Base-by-base conservation (phyloP, 345 rosid species). In the Mangifera indica region DNA sequence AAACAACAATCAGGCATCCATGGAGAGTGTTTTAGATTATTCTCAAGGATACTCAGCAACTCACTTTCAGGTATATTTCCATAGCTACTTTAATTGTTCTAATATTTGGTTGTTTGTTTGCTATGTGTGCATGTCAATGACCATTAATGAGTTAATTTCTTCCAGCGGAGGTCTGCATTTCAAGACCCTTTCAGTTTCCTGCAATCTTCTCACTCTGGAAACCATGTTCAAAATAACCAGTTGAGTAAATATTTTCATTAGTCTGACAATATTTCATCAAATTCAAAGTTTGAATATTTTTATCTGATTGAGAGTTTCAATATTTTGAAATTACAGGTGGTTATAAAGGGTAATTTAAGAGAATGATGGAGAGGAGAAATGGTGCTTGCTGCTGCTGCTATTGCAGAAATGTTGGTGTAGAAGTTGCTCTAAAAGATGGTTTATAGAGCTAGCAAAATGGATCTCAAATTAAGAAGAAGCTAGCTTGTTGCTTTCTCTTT, bases 11-110 rank as follows among this genome's bases (percentile, higher is more conserved):
- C 88, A 79, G 72, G 78, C 75, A 63, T 85, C 88, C 63, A 66
- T 70, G 78, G 86, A 89, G 78, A 88, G 84, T 72, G 84, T 59
- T 72, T 58, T 85, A 70, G 87, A 89, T 70, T 85, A 84, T 69
- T 82, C 92, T 57, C 91, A 85, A 77, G 90, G 83, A 60, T 87
- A 81, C 78, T 88, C 95, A 14, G 88, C 95, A 52, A 87, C 87
- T 61, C 84, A 78, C 64, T 83, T 85, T 81, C 83, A 89, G 95
- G 97, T 91, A 68, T 6, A 37, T 8, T 37, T 37, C 29, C 69
- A 32, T 15, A 14, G 10, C 20, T 6, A 57, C 46, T 48, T 42
- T 25, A 32, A 18, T 5, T 71, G 42, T 57, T 25, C 12, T 11
- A 3, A 10, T 42, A 54, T 42, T 17, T 58, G 40, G 9, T n/a